Base-by-base conservation (phyloP, 2,329 filamentous ascomycete genomes). In the Ilyonectria mors-panacis region DNA sequence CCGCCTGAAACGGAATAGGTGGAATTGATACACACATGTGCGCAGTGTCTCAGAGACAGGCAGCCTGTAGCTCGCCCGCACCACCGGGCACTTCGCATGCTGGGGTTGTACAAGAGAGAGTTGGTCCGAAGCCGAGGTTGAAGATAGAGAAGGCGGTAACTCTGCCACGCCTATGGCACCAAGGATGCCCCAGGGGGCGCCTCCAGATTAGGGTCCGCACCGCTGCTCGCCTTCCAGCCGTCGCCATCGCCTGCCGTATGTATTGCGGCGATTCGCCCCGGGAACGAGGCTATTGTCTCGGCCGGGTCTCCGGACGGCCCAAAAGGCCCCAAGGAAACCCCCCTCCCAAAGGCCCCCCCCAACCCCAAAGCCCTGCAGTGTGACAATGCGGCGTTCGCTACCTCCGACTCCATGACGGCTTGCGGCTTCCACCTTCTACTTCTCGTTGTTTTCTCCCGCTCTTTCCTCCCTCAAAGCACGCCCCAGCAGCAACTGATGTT, bases 201-300 rank as follows among this genome's bases (percentile, higher is more conserved):
- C 23, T 48, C 44, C 45, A 5, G 35, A n/a, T 42, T 47, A 54
- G 54, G 47, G 47, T 30, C 47, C 9, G 28, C 37, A 39, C 28
- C 33, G 61, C 58, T 6, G 26, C 6, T 26, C 5, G 13, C 17
- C 12, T 39, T 13, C 37, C 6, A 13, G 37, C 37, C 37, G 17
- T 65, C 48, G 55, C 42, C 51, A 23, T 37, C 35, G 28, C 47
- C 39, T 65, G 62, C 62, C 62, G 59, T 51, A 44, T 59, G 51
- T 48, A 37, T 63, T 50, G 19, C 35, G 30, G 17, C 54, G 42
- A 66, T 45, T 68, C 60, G 57, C 30, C 61, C 53, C 33, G 26
- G 26, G 56, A 72, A 67, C 67, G 64, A 65, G 50, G 33, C 63
- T 50, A 74, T 68, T 66, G 66, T 65, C 69, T 70, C 63, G 69